Conservation (phyloP, 2,329 filamentous ascomycete species). For the Colletotrichum paranaense region DNA sequence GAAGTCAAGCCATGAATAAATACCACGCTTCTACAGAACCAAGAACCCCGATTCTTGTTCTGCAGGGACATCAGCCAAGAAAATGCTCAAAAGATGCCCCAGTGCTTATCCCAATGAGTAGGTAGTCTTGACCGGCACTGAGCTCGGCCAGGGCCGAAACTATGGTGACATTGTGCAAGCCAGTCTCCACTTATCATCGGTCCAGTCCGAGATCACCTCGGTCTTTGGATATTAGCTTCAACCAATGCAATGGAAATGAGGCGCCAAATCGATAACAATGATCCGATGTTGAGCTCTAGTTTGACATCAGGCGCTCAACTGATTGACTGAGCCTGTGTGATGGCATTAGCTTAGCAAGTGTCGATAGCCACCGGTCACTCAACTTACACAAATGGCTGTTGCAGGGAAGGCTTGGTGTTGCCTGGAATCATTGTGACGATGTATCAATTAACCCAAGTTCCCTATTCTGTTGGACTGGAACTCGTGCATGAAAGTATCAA, state of each 20-base stretch:
- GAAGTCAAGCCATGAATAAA: neutral
- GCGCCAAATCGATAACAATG: neutral
- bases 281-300: neutral
- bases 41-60: neutral
- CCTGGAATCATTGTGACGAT: neutral
- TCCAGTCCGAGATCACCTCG: neutral
- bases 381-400: neutral
- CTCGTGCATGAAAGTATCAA: conserved; percentile 34
- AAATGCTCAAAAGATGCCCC: no score
- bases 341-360: neutral
- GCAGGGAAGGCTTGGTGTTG: neutral
- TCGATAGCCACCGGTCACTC: neutral
- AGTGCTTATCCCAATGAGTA: neutral
- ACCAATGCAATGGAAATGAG: neutral
- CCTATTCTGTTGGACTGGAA: conserved; percentile 8
- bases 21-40: neutral
- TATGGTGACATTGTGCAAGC: neutral
- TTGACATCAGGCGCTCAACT: no score
- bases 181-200: neutral
- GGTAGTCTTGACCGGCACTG: neutral
- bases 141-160: conserved; percentile 11
- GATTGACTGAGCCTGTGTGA: neutral
- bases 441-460: neutral
- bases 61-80: neutral
- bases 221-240: neutral